Conservation (phyloP, 805 yeast species). For the Candida ulmi region DNA sequence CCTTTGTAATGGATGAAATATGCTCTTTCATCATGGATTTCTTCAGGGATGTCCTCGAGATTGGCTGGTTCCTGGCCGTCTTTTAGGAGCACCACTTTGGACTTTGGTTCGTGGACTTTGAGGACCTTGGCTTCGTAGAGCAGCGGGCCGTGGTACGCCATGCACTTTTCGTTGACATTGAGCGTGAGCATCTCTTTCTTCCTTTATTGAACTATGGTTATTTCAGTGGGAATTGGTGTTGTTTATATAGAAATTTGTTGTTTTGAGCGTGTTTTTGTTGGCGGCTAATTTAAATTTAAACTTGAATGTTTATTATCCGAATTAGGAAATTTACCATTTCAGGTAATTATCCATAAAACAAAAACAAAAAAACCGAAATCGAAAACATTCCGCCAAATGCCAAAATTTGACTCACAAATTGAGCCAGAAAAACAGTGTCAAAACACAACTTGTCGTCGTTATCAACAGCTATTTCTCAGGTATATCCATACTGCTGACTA, state of each 20-base stretch:
- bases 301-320: no score
- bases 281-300: no score
- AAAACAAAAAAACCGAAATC: no score
- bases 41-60: slow-evolving; percentile 27
- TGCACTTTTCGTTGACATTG: slow-evolving; percentile 35
- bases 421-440: no score
- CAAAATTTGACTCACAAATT: no score
- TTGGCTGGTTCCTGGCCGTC: slow-evolving; percentile 33
- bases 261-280: neutral
- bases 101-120: slow-evolving; percentile 53
- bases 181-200: slow-evolving; percentile 1
- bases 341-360: no score
- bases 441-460: no score
- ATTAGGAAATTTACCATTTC: no score
- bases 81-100: slow-evolving; percentile 31
- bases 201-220: neutral
- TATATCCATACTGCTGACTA: no score
- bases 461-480: no score
- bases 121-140: slow-evolving; percentile 83
- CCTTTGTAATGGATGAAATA: slow-evolving; percentile 88
- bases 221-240: neutral
- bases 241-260: neutral
- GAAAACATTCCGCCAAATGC: no score
- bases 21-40: slow-evolving; percentile 30
- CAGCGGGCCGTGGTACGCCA: slow-evolving; percentile 89